Percentiles rank a stretch among this genome's conserved stretches.
These are phyloP conservation scores for Plasmodium relictum DNA, from an alignment of 169 alveolate genomes.

Conservation along the genomic window DNA sequence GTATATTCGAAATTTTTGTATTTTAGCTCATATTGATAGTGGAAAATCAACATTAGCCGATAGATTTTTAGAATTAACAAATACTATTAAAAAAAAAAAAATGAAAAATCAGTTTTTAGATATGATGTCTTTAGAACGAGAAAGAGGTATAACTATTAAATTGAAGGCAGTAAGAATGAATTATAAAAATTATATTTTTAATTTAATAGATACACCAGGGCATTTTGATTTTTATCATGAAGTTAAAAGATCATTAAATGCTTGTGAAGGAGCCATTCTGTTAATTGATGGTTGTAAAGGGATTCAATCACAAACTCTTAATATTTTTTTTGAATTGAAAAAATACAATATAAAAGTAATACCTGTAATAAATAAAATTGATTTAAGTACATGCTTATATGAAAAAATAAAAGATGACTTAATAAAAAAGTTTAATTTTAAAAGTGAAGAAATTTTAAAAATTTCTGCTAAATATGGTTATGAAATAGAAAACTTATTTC, in stretches of 20 bases:
- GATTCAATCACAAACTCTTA: constrained; percentile 95
- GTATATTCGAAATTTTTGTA: constrained; percentile 93
- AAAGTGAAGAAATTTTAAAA: constrained; percentile 87
- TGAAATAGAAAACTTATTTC: constrained; percentile 88
- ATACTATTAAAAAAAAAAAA: constrained; percentile 79
- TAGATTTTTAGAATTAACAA: constrained; percentile 90
- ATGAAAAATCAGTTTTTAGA: constrained; percentile 88
- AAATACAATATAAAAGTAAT: constrained; percentile 91
- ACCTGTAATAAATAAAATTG: constrained; percentile 95
- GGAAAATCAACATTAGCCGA: constrained; percentile 97
- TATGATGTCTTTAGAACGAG: constrained; percentile 93
- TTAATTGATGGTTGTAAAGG: constrained; percentile 95
- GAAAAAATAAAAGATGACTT: constrained; percentile 80
- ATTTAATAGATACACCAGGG: constrained; percentile 98
- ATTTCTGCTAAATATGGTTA: constrained; percentile 93
- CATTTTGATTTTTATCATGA: constrained; percentile 96
- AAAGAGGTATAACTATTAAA: constrained; percentile 94
- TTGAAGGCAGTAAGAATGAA: constrained; percentile 86
- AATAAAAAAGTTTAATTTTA: constrained; percentile 77
- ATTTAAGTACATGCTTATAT: constrained; percentile 85
- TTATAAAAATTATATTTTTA: constrained; percentile 89
- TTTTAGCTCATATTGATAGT: constrained; percentile 98
- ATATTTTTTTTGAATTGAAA: constrained; percentile 90
- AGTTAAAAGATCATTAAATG: constrained; percentile 94
- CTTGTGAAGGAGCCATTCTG: constrained; percentile 94